Evolutionary conservation across 1,284 basidiomycete species (phyloP).

Genomic region (Leccinum glutinopallens): DNA sequence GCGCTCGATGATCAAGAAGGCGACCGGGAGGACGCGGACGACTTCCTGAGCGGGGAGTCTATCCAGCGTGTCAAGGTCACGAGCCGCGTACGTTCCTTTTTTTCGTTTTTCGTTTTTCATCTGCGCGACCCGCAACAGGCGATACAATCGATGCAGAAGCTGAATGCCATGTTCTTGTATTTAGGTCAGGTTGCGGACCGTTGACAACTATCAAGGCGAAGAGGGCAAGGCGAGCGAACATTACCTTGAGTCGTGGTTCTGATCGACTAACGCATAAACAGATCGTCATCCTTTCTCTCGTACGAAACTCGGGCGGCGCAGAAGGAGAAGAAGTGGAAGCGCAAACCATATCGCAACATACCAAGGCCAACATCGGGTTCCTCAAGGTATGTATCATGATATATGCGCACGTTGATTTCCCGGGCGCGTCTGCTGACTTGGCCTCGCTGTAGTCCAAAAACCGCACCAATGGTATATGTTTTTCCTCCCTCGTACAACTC

Average conservation of each 20-base stretch:
- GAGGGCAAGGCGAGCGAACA: slow-evolving; percentile 49
- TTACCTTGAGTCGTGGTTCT: neutral
- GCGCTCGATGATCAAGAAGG: slow-evolving; percentile 52
- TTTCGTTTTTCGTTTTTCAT: neutral
- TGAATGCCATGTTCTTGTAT: neutral
- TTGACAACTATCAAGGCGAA: slow-evolving; percentile 79
- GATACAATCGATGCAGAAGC: neutral
- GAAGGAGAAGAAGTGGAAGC: slow-evolving; percentile 38
- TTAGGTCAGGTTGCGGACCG: slow-evolving; percentile 68
- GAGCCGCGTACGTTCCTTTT: slow-evolving; percentile 42
- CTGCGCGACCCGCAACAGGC: neutral
- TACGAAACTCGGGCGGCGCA: slow-evolving; percentile 60
- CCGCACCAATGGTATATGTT: slow-evolving; percentile 53
- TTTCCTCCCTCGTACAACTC: neutral
- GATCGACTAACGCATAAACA: slow-evolving; percentile 23
- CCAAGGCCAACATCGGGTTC: slow-evolving; percentile 62
- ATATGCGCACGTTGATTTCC: neutral
- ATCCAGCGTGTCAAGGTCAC: slow-evolving; percentile 53
- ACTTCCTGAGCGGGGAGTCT: slow-evolving; percentile 25
- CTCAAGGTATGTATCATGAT: slow-evolving; percentile 48
- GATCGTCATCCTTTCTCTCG: slow-evolving; percentile 72
- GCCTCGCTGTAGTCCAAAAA: slow-evolving; percentile 50
- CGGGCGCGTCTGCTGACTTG: neutral
- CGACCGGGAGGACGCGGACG: slow-evolving; percentile 39
- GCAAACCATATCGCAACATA: slow-evolving; percentile 27